Evolutionary conservation across 352 stramenopile genomes (phyloP).

Genomic region (Sclerospora graminicola): DNA sequence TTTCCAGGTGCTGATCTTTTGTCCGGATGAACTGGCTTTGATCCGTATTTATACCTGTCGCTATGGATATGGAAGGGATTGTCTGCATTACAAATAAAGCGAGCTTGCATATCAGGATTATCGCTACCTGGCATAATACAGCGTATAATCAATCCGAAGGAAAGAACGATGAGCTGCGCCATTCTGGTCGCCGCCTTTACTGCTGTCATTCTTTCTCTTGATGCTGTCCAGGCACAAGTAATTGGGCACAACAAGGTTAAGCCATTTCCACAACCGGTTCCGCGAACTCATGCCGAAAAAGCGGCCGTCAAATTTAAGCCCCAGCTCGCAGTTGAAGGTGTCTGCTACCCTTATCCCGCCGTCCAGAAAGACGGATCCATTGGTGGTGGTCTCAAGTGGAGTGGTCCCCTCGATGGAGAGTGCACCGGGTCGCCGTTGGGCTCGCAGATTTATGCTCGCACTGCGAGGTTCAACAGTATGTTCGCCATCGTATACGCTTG

Average conservation of each 20-base stretch:
- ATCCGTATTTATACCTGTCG: no score
- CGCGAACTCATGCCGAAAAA: slow-evolving; percentile 8
- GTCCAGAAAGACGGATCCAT: slow-evolving; percentile 4
- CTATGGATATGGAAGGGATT: no score
- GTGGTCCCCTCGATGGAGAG: not conserved
- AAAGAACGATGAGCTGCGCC: no score
- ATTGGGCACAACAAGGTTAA: slow-evolving; percentile 11
- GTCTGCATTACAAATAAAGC: no score
- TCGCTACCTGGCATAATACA: no score
- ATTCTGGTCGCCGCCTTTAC: no score
- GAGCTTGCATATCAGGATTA: no score
- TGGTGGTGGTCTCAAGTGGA: slow-evolving; percentile 5
- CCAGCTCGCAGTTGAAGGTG: slow-evolving; percentile 6
- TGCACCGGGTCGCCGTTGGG: slow-evolving; percentile 7
- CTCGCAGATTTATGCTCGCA: slow-evolving; percentile 12
- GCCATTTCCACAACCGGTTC: slow-evolving; percentile 7
- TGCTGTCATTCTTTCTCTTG: no score
- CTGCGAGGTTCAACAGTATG: not conserved
- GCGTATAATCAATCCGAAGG: no score
- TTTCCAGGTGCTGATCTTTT: no score
- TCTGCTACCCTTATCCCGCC: slow-evolving; percentile 12
- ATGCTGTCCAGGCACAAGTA: no score
- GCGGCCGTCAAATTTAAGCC: slow-evolving; percentile 9
- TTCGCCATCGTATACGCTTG: slow-evolving; percentile 13
- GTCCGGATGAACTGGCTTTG: no score